Evolutionary conservation across 495 filamentous ascomycete species (phyloP).

Genomic region (Lophium mytilinum): DNA sequence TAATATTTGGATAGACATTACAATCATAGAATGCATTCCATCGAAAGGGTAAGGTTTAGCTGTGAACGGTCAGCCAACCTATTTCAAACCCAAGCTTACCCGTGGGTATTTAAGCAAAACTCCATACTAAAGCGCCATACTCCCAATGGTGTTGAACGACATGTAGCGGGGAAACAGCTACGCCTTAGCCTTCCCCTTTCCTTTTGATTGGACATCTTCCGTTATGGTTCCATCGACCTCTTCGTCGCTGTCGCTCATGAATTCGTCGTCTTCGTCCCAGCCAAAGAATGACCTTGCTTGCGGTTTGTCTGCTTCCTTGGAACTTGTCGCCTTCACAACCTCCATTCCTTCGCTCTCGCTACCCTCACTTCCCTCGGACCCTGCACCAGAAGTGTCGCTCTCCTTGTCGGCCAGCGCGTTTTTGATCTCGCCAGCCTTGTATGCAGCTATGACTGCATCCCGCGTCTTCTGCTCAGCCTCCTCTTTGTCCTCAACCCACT

Average conservation of each 20-base stretch:
- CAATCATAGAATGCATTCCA: too few relatives aligned
- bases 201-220: slow-evolving; percentile 10
- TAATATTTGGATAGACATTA: too few relatives aligned
- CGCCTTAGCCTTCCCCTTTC: slow-evolving; percentile 23
- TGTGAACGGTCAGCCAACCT: too few relatives aligned
- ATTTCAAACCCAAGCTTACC: too few relatives aligned
- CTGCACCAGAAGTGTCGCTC: slow-evolving; percentile 4
- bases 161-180: too few relatives aligned
- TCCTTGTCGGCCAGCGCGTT: slow-evolving; percentile 27
- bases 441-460: slow-evolving; percentile 70
- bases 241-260: slow-evolving; percentile 23
- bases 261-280: slow-evolving; percentile 28
- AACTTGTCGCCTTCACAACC: not conserved
- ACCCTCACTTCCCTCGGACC: not conserved
- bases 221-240: slow-evolving; percentile 18
- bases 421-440: slow-evolving; percentile 54
- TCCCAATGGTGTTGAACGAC: too few relatives aligned
- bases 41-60: too few relatives aligned
- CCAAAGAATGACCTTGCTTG: slow-evolving; percentile 16
- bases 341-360: not conserved
- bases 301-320: not conserved
- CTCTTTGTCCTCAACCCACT: slow-evolving; percentile 91
- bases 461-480: slow-evolving; percentile 73
- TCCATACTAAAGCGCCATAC: too few relatives aligned
- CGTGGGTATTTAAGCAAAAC: too few relatives aligned